These are phyloP conservation scores for Alternaria panax DNA, from an alignment of 2,329 filamentous ascomycete species.

Conservation along the genomic window DNA sequence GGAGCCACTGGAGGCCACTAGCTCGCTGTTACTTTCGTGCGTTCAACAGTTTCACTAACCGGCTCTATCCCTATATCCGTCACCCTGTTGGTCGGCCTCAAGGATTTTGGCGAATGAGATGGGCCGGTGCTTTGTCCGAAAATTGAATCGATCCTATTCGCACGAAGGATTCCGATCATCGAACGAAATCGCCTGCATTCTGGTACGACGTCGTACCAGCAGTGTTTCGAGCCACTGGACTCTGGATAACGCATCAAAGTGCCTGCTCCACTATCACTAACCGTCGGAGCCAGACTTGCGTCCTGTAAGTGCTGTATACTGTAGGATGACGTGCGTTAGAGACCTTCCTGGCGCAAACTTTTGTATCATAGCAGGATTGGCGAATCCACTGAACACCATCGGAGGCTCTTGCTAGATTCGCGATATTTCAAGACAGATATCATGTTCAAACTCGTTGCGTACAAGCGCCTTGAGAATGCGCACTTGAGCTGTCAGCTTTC, in stretches of 20 bases:
- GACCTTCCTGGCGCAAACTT: conserved; percentile 7
- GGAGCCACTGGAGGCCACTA: conserved; percentile 3
- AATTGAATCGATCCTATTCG: conserved; percentile 3
- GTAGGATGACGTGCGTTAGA: conserved; percentile 16
- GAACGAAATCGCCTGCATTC: conserved; percentile 2
- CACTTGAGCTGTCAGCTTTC: conserved; percentile 5
- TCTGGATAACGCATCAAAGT: conserved; percentile 2
- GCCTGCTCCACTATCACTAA: conserved; percentile 1
- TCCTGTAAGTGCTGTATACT: conserved; percentile 4
- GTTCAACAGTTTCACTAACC: conserved; percentile 31
- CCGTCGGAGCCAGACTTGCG: neutral
- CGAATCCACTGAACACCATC: conserved; percentile 8
- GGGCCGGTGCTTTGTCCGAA: conserved; percentile 13
- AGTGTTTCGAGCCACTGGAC: conserved; percentile 16
- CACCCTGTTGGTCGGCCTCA: conserved; percentile 5
- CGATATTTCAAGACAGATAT: neutral
- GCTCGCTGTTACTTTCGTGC: conserved; percentile 2
- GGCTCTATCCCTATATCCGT: conserved; percentile 14
- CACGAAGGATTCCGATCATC: conserved; percentile 5
- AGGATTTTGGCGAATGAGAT: conserved; percentile 13
- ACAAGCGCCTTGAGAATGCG: conserved; percentile 1
- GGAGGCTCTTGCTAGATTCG: conserved; percentile 3
- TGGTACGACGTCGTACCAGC: conserved; percentile 12
- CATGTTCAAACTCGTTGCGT: neutral
- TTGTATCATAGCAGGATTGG: conserved; percentile 4